These are phyloP conservation scores for Biscutella laevigata DNA, from an alignment of 441 rosid genomes.

Conservation along the genomic window DNA sequence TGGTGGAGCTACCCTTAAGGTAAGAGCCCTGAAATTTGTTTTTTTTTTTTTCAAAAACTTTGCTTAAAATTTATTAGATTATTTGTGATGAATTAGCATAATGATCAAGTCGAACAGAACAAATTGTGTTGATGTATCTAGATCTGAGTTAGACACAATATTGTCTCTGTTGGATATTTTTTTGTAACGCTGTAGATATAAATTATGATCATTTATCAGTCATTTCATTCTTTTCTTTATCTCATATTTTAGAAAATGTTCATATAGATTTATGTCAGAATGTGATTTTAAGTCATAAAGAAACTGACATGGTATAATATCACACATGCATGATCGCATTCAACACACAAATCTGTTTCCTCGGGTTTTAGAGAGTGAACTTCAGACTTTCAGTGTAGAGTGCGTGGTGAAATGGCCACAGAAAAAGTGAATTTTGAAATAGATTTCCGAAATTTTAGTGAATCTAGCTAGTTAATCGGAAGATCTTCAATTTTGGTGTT, in stretches of 20 bases:
- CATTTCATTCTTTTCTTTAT: not conserved
- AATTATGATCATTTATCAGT: not conserved
- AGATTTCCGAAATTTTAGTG: not conserved
- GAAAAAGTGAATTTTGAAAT: not conserved
- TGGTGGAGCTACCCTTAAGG: constrained; percentile 3
- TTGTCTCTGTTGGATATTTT: not conserved
- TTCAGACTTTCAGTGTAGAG: not conserved
- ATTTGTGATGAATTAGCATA: not conserved
- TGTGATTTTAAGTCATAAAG: not conserved
- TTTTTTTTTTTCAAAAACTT: not conserved
- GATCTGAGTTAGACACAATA: not conserved
- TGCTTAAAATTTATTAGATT: not conserved
- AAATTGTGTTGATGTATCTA: not conserved
- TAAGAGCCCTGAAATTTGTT: not conserved
- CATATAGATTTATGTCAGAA: not conserved
- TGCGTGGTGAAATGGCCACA: not conserved
- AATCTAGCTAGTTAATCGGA: not conserved
- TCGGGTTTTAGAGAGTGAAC: not conserved
- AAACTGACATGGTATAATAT: not conserved
- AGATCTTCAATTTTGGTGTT: not conserved
- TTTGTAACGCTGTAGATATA: not conserved
- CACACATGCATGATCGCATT: not conserved
- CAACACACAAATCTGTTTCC: not conserved
- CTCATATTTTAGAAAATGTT: not conserved
- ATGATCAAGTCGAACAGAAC: not conserved